These are phyloP conservation scores for Volvox reticuliferus DNA, from an alignment of 139 green algal species.

Conservation along the genomic window DNA sequence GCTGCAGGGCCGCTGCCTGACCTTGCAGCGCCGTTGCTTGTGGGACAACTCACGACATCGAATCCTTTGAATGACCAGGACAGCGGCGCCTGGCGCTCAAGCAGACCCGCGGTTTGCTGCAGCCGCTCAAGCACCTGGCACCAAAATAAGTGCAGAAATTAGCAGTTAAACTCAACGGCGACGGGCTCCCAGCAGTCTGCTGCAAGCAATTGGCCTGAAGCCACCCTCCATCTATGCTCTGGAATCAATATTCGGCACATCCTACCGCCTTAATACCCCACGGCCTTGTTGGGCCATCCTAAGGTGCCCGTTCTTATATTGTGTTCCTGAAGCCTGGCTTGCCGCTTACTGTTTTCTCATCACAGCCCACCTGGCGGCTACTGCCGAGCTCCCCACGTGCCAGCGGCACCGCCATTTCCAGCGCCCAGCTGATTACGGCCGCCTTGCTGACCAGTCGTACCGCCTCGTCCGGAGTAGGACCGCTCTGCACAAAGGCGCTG, in stretches of 20 bases:
- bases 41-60: neutral
- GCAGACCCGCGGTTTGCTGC: neutral
- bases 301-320: too few relatives aligned
- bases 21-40: neutral
- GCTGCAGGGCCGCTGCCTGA: neutral
- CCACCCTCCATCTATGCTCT: too few relatives aligned
- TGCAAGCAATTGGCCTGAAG: too few relatives aligned
- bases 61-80: constrained; percentile 29
- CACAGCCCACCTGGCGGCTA: neutral
- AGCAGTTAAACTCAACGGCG: too few relatives aligned
- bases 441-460: constrained; percentile 48
- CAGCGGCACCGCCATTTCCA: constrained; percentile 46
- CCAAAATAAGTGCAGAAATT: too few relatives aligned
- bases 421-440: constrained; percentile 29
- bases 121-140: constrained; percentile 11
- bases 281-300: too few relatives aligned
- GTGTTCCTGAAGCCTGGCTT: too few relatives aligned
- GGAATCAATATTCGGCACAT: too few relatives aligned
- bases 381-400: constrained; percentile 1
- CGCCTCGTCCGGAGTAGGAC: constrained; percentile 52
- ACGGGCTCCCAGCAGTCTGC: too few relatives aligned
- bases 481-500: constrained; percentile 37
- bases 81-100: constrained; percentile 9
- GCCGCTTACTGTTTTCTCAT: neutral
- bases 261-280: too few relatives aligned